Percentiles rank a stretch among this genome's conserved stretches.
Conservation (phyloP, 208 protist species). For the Leishmania tarentolae region DNA sequence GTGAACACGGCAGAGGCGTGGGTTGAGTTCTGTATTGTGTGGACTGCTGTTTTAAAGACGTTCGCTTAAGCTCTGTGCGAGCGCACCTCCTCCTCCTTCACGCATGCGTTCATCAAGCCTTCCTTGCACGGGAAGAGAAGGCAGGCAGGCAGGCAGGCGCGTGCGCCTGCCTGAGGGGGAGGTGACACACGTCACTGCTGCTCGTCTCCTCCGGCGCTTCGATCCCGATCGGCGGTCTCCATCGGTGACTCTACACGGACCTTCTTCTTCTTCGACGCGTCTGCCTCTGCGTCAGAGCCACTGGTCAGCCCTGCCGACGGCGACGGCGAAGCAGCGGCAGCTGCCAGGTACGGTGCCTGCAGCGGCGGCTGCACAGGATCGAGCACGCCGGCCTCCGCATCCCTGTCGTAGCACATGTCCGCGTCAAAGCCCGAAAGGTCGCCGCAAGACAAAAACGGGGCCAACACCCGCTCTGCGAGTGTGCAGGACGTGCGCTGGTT, state of each 20-base stretch:
- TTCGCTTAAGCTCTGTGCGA: background rate
- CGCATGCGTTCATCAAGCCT: background rate
- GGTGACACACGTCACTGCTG: background rate
- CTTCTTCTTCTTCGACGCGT: constrained; percentile 16
- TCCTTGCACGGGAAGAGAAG: background rate
- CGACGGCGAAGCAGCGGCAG: constrained; percentile 1
- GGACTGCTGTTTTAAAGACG: background rate
- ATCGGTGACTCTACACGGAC: background rate
- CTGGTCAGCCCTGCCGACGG: background rate
- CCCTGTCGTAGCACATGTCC: constrained; percentile 89
- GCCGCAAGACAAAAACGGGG: constrained; percentile 97
- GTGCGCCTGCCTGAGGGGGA: background rate
- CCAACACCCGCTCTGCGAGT: constrained; percentile 44
- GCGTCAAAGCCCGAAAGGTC: constrained; percentile 95
- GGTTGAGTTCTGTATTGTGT: background rate
- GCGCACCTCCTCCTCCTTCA: background rate
- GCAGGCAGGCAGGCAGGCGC: background rate
- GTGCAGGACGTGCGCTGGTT: background rate
- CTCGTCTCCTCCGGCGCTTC: background rate
- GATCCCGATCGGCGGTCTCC: background rate
- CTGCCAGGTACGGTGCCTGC: constrained; percentile 72
- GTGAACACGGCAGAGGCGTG: background rate
- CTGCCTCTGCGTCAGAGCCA: background rate
- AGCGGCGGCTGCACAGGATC: constrained; percentile 73
- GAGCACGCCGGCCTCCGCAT: constrained; percentile 37